Evolutionary conservation across 768 basidiomycete genomes (phyloP).

Genomic region (Kondoa subrosea): DNA sequence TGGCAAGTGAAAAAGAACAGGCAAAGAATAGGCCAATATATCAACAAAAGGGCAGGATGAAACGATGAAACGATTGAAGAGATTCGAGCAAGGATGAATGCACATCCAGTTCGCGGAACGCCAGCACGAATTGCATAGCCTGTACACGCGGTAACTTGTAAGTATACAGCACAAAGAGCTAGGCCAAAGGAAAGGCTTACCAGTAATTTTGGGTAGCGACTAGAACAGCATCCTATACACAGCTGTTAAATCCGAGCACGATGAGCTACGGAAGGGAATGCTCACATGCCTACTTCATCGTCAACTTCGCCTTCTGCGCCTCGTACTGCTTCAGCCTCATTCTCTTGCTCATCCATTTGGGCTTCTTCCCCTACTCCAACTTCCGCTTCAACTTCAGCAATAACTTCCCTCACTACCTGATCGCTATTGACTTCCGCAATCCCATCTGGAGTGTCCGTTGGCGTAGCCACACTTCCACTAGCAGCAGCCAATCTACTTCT

Average conservation of each 20-base stretch:
- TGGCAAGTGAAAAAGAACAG: too few species aligned
- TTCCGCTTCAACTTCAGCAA: background rate
- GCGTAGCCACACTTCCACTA: background rate
- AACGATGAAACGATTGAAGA: too few species aligned
- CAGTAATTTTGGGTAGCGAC: background rate
- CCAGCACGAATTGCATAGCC: too few species aligned
- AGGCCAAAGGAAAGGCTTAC: too few species aligned
- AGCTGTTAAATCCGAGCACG: background rate
- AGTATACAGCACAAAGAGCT: too few species aligned
- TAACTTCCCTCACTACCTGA: background rate
- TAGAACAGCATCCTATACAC: background rate
- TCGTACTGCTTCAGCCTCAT: slow-evolving; percentile 3
- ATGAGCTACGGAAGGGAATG: background rate
- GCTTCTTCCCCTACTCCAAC: background rate
- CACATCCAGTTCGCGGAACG: too few species aligned
- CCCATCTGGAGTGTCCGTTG: background rate
- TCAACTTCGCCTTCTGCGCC: background rate
- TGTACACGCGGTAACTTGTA: too few species aligned
- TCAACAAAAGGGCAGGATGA: too few species aligned
- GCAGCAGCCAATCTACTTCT: background rate
- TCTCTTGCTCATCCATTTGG: background rate
- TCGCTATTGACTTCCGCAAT: background rate
- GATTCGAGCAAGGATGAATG: too few species aligned
- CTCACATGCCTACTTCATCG: background rate
- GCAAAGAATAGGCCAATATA: too few species aligned